Percentiles rank a stretch among this genome's conserved stretches.
Conservation (phyloP, 768 basidiomycete genomes). For the Boletus sp. region DNA sequence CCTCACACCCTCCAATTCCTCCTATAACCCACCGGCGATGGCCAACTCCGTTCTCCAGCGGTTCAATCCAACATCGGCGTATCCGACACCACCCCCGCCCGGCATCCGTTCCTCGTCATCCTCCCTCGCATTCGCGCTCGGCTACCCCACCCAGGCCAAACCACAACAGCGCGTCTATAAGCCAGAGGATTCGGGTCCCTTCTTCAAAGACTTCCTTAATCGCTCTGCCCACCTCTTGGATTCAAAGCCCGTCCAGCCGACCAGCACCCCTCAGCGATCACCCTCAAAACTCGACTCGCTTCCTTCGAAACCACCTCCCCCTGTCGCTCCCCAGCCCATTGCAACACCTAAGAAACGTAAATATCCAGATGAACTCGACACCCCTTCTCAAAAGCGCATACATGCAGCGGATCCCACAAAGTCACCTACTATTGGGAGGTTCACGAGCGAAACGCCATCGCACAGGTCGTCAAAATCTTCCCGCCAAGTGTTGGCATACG, state of each 20-base stretch:
- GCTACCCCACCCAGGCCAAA: slow-evolving; percentile 36
- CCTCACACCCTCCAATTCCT: slow-evolving; percentile 42
- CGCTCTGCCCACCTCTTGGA: slow-evolving; percentile 46
- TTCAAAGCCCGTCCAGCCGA: slow-evolving; percentile 20
- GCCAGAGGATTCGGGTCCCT: slow-evolving; percentile 58
- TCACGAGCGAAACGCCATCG: slow-evolving; percentile 26
- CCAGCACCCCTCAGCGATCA: slow-evolving; percentile 16
- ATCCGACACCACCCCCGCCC: slow-evolving; percentile 71
- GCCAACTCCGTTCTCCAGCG: slow-evolving; percentile 67
- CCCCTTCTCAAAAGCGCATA: slow-evolving; percentile 64
- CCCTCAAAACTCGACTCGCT: slow-evolving; percentile 17
- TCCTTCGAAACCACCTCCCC: slow-evolving; percentile 10
- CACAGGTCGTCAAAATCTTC: slow-evolving; percentile 29
- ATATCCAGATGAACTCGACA: slow-evolving; percentile 52
- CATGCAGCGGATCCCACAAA: slow-evolving; percentile 23
- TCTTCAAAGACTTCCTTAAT: slow-evolving; percentile 63
- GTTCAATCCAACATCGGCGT: slow-evolving; percentile 56
- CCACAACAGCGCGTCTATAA: slow-evolving; percentile 36
- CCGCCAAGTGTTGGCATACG: slow-evolving; percentile 35
- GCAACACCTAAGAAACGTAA: slow-evolving; percentile 75
- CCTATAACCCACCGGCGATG: slow-evolving; percentile 55
- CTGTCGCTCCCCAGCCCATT: slow-evolving; percentile 15
- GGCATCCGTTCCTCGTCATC: slow-evolving; percentile 65
- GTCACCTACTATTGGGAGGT: slow-evolving; percentile 9
- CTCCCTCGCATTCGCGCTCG: slow-evolving; percentile 74